A percentile compares a stretch with the other conserved stretches of the same genome.
Conservation (phyloP, 768 basidiomycete species). For the Ramaria rubella region DNA sequence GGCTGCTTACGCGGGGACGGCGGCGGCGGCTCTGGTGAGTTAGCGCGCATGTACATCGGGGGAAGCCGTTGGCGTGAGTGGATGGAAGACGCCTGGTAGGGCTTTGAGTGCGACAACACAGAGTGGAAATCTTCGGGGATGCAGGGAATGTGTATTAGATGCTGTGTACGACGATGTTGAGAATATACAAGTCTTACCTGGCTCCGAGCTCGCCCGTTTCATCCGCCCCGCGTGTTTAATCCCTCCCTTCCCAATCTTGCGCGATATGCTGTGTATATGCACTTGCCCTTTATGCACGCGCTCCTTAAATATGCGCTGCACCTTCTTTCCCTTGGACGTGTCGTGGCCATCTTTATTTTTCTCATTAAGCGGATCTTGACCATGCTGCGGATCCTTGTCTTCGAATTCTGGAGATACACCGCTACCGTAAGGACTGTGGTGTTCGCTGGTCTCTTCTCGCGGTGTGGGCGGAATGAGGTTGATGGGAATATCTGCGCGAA, state of each 20-base stretch:
- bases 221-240: slow-evolving; percentile 42
- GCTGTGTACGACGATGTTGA: not conserved
- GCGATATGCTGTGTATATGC: slow-evolving; percentile 69
- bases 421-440: not conserved
- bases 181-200: slow-evolving; percentile 40
- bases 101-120: slow-evolving; percentile 47
- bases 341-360: slow-evolving; percentile 9
- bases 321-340: slow-evolving; percentile 50
- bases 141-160: not conserved
- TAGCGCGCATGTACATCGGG: slow-evolving; percentile 13
- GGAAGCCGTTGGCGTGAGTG: slow-evolving; percentile 59
- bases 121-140: slow-evolving; percentile 51
- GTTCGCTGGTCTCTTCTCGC: not conserved
- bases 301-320: slow-evolving; percentile 69
- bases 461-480: slow-evolving; percentile 12
- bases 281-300: slow-evolving; percentile 68
- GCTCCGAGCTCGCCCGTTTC: slow-evolving; percentile 59
- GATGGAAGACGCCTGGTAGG: slow-evolving; percentile 75
- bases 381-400: not conserved
- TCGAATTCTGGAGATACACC: too few relatives aligned
- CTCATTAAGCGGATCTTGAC: not conserved
- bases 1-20: slow-evolving; percentile 34
- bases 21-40: slow-evolving; percentile 17
- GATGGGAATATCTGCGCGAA: slow-evolving; percentile 1
- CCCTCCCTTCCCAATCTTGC: slow-evolving; percentile 69